Evolutionary conservation across 192 early-diverging fungal species (phyloP).

Genomic region (Geranomyces variabilis): DNA sequence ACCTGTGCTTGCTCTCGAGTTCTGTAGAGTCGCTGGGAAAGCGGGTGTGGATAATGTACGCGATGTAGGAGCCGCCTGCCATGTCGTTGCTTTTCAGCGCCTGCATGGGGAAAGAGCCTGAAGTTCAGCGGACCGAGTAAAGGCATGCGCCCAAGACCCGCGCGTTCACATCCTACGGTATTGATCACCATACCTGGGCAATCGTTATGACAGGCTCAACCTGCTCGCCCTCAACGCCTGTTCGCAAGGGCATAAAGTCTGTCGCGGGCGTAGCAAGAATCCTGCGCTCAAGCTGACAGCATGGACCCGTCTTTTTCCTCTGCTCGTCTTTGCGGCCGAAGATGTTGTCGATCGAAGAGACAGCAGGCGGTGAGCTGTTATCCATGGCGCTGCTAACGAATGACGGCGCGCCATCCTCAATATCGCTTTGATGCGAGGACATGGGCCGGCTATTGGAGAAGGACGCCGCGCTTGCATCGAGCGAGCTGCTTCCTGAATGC

Average conservation of each 20-base stretch:
- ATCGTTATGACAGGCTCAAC: conserved; percentile 46
- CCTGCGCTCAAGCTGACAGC: conserved; percentile 39
- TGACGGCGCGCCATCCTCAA: conserved; percentile 3
- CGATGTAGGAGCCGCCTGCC: conserved; percentile 49
- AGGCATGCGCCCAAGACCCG: too few relatives aligned
- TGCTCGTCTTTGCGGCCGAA: conserved; percentile 27
- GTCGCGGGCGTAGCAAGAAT: conserved; percentile 11
- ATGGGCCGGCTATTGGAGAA: not conserved
- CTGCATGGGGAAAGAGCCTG: conserved; percentile 13
- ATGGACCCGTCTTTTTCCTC: conserved; percentile 28
- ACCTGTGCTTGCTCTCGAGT: conserved; percentile 78
- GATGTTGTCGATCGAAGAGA: conserved; percentile 13
- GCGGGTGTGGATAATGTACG: conserved; percentile 59
- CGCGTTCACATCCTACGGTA: too few relatives aligned
- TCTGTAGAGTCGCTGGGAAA: conserved; percentile 31
- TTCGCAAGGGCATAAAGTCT: conserved; percentile 22
- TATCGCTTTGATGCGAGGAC: not conserved
- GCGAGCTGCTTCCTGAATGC: not conserved
- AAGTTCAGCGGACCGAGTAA: not conserved
- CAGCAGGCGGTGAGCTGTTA: not conserved
- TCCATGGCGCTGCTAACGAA: conserved; percentile 1
- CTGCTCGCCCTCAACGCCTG: conserved; percentile 10
- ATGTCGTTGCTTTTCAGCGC: conserved; percentile 45
- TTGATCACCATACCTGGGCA: conserved; percentile 40
- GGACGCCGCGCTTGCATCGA: not conserved